These are phyloP conservation scores for Boletales sp. DNA, from an alignment of 768 basidiomycete species.

Conservation along the genomic window DNA sequence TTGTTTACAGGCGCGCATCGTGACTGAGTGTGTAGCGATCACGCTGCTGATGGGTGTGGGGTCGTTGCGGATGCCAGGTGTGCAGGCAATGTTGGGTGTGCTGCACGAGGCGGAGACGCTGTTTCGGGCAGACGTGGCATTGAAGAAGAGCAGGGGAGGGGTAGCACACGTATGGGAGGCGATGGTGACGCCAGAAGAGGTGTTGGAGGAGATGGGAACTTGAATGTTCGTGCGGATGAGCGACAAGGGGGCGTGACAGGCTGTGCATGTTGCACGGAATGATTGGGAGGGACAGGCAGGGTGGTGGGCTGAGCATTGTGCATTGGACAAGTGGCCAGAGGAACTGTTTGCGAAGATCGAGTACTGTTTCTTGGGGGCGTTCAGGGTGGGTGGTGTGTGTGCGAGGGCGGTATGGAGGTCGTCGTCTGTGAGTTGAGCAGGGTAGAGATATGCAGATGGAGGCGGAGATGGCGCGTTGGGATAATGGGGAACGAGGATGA, in stretches of 20 bases:
- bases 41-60: slow-evolving; percentile 77
- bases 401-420: slow-evolving; percentile 70
- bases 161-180: slow-evolving; percentile 75
- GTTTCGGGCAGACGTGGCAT: slow-evolving; percentile 61
- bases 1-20: not conserved
- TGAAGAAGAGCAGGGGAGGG: slow-evolving; percentile 54
- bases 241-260: slow-evolving; percentile 70
- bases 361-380: slow-evolving; percentile 95
- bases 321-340: slow-evolving; percentile 72
- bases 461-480: slow-evolving; percentile 58
- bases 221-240: slow-evolving; percentile 78
- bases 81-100: slow-evolving; percentile 54
- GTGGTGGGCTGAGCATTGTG: slow-evolving; percentile 85
- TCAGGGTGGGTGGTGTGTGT: slow-evolving; percentile 64
- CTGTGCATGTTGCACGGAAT: slow-evolving; percentile 65
- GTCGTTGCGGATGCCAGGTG: slow-evolving; percentile 39
- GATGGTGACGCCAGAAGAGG: slow-evolving; percentile 68
- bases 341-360: slow-evolving; percentile 82
- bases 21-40: slow-evolving; percentile 53
- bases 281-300: slow-evolving; percentile 58
- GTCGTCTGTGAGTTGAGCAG: slow-evolving; percentile 81
- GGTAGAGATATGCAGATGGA: slow-evolving; percentile 81
- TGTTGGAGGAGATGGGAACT: slow-evolving; percentile 69
- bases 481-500: slow-evolving; percentile 55
- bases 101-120: slow-evolving; percentile 67